Evolutionary conservation across 108 stramenopile genomes (phyloP), one percentile per base, ranked within the genome.

Genomic region (Conticribra guillardii): DNA sequence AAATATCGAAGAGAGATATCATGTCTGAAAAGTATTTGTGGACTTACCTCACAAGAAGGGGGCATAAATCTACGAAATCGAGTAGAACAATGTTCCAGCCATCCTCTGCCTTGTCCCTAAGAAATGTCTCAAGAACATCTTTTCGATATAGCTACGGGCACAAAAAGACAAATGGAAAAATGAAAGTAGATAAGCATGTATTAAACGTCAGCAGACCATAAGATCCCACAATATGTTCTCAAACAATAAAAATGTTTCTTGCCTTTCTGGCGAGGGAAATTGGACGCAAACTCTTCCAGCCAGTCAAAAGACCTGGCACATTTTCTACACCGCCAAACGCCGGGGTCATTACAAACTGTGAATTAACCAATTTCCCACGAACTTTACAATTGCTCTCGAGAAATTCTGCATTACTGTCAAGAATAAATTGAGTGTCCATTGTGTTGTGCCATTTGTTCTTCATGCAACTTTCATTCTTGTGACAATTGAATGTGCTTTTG

Each of bases 361-460:
- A 50, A 24, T 63, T 63, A 2, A 63, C 26, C 18, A 71, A 22
- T 26, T 31, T 29, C 19, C 62, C 51, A 16, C 60, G 26, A 46
- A 52, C 30, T 27, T 29, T 23, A 9, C 27, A 23, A 0, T 23
- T 32, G 16, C 34, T 21, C 33, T 19, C 32, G 17, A 71, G 15
- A 48, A 58, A 34, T n/a, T 62, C 44, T 26, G 28, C 50, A 53
- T 71, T 71, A 22, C 61, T 51, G 8, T 53, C 5, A 0, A 71
- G 51, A 27, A 71, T 45, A 19, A 51, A 24, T 22, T 19, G n/a
- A 21, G 49, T 3, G 28, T 48, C 30, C 41, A 26, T 17, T 11
- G 61, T 71, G 49, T 71, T 71, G 62, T 71, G 69, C 69, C 69
- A 71, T 33, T 71, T 71, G 51, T 71, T 61, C 17, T 53, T 48